These are phyloP conservation scores for Hypoxylon subgilvum DNA, from an alignment of 495 filamentous ascomycete species.

Conservation along the genomic window DNA sequence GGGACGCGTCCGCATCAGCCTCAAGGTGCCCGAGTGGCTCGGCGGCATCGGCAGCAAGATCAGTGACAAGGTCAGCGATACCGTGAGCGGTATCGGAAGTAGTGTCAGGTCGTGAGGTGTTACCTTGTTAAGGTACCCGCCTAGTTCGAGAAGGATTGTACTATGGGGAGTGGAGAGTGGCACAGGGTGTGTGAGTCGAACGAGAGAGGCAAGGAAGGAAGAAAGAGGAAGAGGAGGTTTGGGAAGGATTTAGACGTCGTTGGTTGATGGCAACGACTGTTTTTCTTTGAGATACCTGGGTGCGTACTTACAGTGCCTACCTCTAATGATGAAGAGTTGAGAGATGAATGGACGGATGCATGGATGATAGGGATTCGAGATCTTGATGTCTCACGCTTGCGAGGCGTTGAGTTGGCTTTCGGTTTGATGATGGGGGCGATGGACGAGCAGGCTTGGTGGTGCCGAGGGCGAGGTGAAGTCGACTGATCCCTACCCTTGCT, in stretches of 20 bases:
- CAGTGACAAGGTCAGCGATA: conserved; percentile 48
- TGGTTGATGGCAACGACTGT: too few relatives aligned
- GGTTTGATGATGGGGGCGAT: background rate
- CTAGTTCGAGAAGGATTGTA: too few relatives aligned
- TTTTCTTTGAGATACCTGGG: too few relatives aligned
- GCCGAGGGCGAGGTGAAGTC: too few relatives aligned
- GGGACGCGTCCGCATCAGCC: conserved; percentile 71
- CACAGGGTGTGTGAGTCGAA: too few relatives aligned
- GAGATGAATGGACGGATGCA: background rate
- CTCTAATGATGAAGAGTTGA: background rate
- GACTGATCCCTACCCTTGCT: too few relatives aligned
- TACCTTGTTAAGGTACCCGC: too few relatives aligned
- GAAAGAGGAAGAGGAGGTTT: too few relatives aligned
- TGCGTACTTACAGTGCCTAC: too few relatives aligned
- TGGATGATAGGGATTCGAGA: background rate
- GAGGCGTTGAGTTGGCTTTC: background rate
- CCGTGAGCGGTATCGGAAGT: conserved; percentile 48
- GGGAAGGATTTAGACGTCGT: too few relatives aligned
- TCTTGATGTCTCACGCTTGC: conserved; percentile 1
- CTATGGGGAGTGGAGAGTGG: too few relatives aligned
- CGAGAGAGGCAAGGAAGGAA: too few relatives aligned
- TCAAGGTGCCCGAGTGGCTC: conserved; percentile 58
- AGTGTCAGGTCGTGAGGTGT: conserved; percentile 40
- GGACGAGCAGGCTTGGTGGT: background rate
- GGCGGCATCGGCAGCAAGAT: conserved; percentile 51